Conservation (phyloP, 768 basidiomycete species). For the Melanogaster broomeanus region DNA sequence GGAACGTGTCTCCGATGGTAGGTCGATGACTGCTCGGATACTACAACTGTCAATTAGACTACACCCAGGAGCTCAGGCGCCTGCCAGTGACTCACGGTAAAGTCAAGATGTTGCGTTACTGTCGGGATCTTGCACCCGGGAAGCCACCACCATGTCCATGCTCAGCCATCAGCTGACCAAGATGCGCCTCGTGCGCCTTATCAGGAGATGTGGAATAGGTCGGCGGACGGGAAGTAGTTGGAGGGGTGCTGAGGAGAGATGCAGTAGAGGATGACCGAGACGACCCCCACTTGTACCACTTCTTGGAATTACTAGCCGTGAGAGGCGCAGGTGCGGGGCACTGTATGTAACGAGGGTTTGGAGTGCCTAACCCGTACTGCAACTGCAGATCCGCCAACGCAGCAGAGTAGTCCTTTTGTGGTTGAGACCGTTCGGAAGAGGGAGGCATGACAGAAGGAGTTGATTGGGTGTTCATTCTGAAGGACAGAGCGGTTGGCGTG, state of each 20-base stretch:
- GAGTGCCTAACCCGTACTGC: slow-evolving; percentile 17
- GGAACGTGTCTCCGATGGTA: too few species aligned
- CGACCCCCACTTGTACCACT: slow-evolving; percentile 21
- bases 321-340: neutral
- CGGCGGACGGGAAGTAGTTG: neutral
- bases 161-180: slow-evolving; percentile 2
- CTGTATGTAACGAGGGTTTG: neutral
- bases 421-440: neutral
- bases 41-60: neutral
- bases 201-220: neutral
- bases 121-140: neutral
- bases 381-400: slow-evolving; percentile 22
- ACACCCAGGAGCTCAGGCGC: neutral
- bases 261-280: slow-evolving; percentile 15
- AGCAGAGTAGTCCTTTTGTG: slow-evolving; percentile 25
- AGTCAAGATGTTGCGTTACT: neutral
- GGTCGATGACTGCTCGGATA: neutral
- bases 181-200: neutral
- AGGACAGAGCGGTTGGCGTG: neutral
- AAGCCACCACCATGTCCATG: slow-evolving; percentile 1
- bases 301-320: slow-evolving; percentile 1
- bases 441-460: neutral
- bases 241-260: slow-evolving; percentile 8
- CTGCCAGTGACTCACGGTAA: neutral
- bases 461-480: neutral